These are phyloP conservation scores for Lumnitzera racemosa DNA, from an alignment of 345 rosid species.

Conservation along the genomic window DNA sequence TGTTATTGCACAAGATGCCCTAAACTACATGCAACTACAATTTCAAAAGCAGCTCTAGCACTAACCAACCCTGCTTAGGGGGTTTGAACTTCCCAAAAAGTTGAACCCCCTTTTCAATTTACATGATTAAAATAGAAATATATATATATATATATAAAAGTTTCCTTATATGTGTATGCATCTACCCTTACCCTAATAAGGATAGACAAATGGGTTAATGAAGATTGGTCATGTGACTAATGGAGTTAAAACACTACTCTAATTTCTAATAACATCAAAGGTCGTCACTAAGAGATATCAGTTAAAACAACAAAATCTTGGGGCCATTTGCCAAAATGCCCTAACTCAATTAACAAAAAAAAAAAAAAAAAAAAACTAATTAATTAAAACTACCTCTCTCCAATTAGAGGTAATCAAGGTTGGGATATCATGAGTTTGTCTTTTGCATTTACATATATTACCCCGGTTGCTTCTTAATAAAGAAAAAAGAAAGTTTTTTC, in stretches of 20 bases:
- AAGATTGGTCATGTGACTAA: slow-evolving; percentile 20
- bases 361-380: background rate
- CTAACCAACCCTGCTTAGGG: background rate
- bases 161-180: slow-evolving; percentile 1
- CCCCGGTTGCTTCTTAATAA: background rate
- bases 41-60: slow-evolving; percentile 14
- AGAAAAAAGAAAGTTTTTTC: background rate
- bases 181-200: slow-evolving; percentile 39
- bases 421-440: background rate
- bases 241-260: background rate
- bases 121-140: slow-evolving; percentile 7
- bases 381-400: slow-evolving; percentile 2
- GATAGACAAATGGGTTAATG: slow-evolving; percentile 19
- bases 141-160: background rate
- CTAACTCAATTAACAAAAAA: background rate
- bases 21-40: slow-evolving; percentile 5
- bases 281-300: background rate
- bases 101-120: slow-evolving; percentile 48
- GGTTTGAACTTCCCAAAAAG: slow-evolving; percentile 53
- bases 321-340: slow-evolving; percentile 4
- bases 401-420: slow-evolving; percentile 1
- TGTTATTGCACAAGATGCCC: slow-evolving; percentile 23
- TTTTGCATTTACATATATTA: background rate
- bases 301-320: slow-evolving; percentile 4
- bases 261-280: background rate